Conservation (phyloP, 2,329 filamentous ascomycete genomes). For the Cadophora gregata region DNA sequence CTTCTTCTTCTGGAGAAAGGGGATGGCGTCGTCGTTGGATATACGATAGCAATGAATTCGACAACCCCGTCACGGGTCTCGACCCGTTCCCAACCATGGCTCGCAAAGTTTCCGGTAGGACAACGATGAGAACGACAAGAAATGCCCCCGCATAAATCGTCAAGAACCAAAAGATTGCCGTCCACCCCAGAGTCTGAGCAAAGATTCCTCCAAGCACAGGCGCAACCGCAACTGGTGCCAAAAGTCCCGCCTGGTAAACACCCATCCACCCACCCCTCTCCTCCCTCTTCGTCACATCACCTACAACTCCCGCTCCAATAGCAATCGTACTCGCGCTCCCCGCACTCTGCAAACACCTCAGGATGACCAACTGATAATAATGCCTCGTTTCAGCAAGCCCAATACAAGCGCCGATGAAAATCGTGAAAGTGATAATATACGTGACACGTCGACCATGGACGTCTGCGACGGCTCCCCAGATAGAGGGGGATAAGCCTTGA, state of each 20-base stretch:
- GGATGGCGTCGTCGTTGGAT: slow-evolving; percentile 27
- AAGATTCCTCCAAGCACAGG: slow-evolving; percentile 56
- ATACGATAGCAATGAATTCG: slow-evolving; percentile 29
- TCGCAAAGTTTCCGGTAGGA: slow-evolving; percentile 52
- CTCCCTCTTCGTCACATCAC: slow-evolving; percentile 65
- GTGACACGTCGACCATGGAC: slow-evolving; percentile 58
- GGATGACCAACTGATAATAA: slow-evolving; percentile 57
- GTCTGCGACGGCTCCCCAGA: slow-evolving; percentile 52
- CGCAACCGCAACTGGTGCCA: slow-evolving; percentile 51
- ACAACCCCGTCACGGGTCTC: slow-evolving; percentile 28
- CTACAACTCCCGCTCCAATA: slow-evolving; percentile 63
- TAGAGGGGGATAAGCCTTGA: slow-evolving; percentile 61
- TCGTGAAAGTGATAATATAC: slow-evolving; percentile 57
- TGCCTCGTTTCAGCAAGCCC: slow-evolving; percentile 56
- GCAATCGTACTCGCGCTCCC: slow-evolving; percentile 66
- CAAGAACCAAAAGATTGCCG: slow-evolving; percentile 58
- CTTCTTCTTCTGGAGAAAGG: neutral
- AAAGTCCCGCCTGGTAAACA: slow-evolving; percentile 49
- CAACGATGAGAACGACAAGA: slow-evolving; percentile 48
- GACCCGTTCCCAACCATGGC: slow-evolving; percentile 49
- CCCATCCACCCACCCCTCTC: slow-evolving; percentile 72
- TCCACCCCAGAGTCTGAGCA: slow-evolving; percentile 53
- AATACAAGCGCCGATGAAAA: slow-evolving; percentile 61
- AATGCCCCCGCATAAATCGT: slow-evolving; percentile 49
- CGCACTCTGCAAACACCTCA: slow-evolving; percentile 62